Conservation (phyloP, 2,329 filamentous ascomycete species). For the Phaeosphaeria sp. region DNA sequence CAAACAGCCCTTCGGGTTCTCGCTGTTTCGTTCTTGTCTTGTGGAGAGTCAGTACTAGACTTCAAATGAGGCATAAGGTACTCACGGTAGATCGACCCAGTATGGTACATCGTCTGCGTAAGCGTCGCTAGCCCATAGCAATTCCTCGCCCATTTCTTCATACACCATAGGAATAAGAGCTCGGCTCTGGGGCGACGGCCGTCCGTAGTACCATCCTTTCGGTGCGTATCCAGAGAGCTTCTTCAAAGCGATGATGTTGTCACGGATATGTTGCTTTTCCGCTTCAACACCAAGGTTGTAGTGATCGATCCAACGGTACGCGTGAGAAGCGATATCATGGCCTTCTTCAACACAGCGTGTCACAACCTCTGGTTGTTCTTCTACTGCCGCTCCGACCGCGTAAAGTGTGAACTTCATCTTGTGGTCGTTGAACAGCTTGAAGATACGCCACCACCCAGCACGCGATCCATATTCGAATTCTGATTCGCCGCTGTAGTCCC, state of each 20-base stretch:
- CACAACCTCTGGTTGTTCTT: conserved; percentile 57
- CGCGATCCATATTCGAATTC: conserved; percentile 62
- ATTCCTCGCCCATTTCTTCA: conserved; percentile 59
- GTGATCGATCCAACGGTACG: conserved; percentile 61
- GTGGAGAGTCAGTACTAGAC: background rate
- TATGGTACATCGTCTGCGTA: conserved; percentile 65
- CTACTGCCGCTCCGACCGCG: conserved; percentile 58
- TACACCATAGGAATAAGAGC: conserved; percentile 59
- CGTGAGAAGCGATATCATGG: conserved; percentile 60
- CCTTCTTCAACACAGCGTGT: conserved; percentile 57
- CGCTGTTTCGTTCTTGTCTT: conserved; percentile 50
- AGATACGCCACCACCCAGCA: conserved; percentile 59
- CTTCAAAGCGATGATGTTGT: conserved; percentile 52
- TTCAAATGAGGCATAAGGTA: background rate
- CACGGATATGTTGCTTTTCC: conserved; percentile 57
- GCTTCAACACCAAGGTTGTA: conserved; percentile 55
- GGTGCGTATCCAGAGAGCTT: conserved; percentile 55
- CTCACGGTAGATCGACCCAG: conserved; percentile 59
- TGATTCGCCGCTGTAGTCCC: conserved; percentile 56
- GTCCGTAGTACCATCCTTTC: conserved; percentile 59
- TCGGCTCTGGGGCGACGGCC: conserved; percentile 54
- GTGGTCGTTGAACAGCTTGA: conserved; percentile 57
- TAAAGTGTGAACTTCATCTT: conserved; percentile 61
- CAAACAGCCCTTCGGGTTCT: conserved; percentile 56
- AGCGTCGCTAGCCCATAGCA: conserved; percentile 59